Percentiles rank a stretch among this genome's conserved stretches.
phyloP scores from a whole-genome alignment of 768 basidiomycete genomes.

The Cyclocybe cylindracea region DNA sequence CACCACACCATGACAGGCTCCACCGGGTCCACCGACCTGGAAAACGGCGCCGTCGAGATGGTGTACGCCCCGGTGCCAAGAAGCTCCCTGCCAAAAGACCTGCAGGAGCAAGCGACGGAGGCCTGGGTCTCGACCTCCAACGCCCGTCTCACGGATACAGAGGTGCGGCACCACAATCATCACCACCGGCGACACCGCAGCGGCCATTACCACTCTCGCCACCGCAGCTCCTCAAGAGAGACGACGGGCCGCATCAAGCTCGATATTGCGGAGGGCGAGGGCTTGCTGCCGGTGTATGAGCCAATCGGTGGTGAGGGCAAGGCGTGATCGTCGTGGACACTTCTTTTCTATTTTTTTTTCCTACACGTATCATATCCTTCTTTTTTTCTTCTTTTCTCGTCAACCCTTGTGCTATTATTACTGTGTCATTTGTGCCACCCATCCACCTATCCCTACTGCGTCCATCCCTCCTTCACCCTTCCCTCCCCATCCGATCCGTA shows the following conservation, averaged over 20 bases:
- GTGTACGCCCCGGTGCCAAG: slow-evolving; percentile 77
- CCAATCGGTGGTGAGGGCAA: slow-evolving; percentile 16
- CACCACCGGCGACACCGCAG: slow-evolving; percentile 27
- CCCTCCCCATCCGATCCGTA: no score
- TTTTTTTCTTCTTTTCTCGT: neutral
- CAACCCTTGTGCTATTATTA: no score
- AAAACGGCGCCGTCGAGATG: slow-evolving; percentile 31
- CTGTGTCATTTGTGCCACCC: no score
- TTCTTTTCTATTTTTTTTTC: neutral
- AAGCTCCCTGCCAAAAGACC: slow-evolving; percentile 51
- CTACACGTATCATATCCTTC: neutral
- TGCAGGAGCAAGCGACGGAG: slow-evolving; percentile 59
- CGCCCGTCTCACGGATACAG: slow-evolving; percentile 20
- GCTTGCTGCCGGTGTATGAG: slow-evolving; percentile 34
- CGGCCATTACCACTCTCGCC: slow-evolving; percentile 25
- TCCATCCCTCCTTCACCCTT: no score
- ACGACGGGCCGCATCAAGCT: slow-evolving; percentile 44
- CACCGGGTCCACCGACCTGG: slow-evolving; percentile 15
- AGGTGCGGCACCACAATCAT: slow-evolving; percentile 15
- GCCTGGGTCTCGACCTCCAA: slow-evolving; percentile 58
- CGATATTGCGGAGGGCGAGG: slow-evolving; percentile 46
- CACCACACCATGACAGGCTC: neutral
- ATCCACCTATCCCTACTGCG: no score
- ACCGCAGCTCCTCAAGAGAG: slow-evolving; percentile 25
- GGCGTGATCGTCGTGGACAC: slow-evolving; percentile 2